Percentiles rank a stretch among this genome's conserved stretches.
Conservation (phyloP, 768 basidiomycete species). For the Coprinopsis marcescibilis region DNA sequence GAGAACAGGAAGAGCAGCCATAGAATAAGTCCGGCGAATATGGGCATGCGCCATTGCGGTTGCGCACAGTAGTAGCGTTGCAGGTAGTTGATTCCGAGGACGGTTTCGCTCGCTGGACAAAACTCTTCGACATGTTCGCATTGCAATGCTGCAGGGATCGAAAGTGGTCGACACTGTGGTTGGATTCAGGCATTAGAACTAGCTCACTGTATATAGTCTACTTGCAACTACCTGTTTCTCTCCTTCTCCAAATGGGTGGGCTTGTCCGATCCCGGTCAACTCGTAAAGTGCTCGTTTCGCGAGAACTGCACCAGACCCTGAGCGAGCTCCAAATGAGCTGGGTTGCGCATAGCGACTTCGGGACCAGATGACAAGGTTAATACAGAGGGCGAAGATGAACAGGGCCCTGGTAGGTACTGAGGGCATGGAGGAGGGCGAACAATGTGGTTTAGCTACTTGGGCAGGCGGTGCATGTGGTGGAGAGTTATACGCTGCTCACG, state of each 20-base stretch:
- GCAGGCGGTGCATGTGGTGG: slow-evolving; percentile 10
- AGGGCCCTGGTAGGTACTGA: slow-evolving; percentile 39
- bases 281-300: slow-evolving; percentile 7
- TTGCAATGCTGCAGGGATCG: slow-evolving; percentile 47
- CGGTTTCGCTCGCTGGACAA: slow-evolving; percentile 57
- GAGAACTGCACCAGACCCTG: slow-evolving; percentile 1
- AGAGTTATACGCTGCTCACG: not conserved
- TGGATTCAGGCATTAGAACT: not conserved
- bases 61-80: slow-evolving; percentile 66
- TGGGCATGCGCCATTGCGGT: slow-evolving; percentile 44
- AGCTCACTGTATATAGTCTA: not conserved
- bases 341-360: slow-evolving; percentile 44
- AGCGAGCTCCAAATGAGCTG: not conserved
- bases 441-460: slow-evolving; percentile 14
- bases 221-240: slow-evolving; percentile 5
- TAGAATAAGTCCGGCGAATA: slow-evolving; percentile 58
- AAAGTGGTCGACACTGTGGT: slow-evolving; percentile 60
- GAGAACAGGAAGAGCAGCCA: slow-evolving; percentile 95
- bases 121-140: slow-evolving; percentile 54
- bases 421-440: slow-evolving; percentile 36
- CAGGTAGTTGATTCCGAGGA: slow-evolving; percentile 68
- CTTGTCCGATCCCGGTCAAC: not conserved
- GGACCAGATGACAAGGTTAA: slow-evolving; percentile 65
- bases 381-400: slow-evolving; percentile 45
- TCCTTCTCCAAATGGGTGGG: not conserved